phyloP scores from a whole-genome alignment of 78 protist species.

The Creolimax fragrantissima region DNA sequence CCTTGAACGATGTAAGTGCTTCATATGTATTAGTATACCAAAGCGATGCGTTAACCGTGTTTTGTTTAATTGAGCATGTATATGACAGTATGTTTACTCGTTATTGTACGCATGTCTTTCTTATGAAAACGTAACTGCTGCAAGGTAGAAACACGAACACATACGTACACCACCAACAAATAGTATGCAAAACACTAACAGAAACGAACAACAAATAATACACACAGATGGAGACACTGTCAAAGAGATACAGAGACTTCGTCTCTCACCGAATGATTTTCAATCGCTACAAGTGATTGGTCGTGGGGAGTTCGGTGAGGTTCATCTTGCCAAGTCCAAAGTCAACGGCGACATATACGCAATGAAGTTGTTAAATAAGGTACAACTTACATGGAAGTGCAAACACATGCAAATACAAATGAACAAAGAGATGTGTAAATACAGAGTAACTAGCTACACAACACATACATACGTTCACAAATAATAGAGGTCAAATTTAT shows the following conservation, averaged over 20 bases:
- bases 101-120: not conserved
- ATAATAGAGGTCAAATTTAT: too few species aligned
- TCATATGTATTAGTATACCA: not conserved
- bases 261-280: not conserved
- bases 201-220: not conserved
- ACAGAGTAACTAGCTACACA: too few species aligned
- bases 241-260: not conserved
- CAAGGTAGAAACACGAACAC: not conserved
- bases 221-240: not conserved
- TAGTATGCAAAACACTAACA: not conserved
- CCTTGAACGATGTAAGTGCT: not conserved
- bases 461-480: too few species aligned
- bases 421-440: too few species aligned
- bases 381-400: too few species aligned
- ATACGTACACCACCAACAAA: not conserved
- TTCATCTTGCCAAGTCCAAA: slow-evolving; percentile 22
- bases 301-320: slow-evolving; percentile 59
- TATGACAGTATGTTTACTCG: too few species aligned
- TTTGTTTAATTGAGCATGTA: not conserved
- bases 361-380: slow-evolving; percentile 39
- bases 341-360: slow-evolving; percentile 29
- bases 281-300: slow-evolving; percentile 28
- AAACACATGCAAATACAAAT: too few species aligned
- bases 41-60: not conserved
- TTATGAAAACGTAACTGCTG: not conserved